Percentiles rank a stretch among this genome's conserved stretches.
Evolutionary conservation across 2,329 filamentous ascomycete genomes (phyloP).

Genomic region (Neobulgaria alba): DNA sequence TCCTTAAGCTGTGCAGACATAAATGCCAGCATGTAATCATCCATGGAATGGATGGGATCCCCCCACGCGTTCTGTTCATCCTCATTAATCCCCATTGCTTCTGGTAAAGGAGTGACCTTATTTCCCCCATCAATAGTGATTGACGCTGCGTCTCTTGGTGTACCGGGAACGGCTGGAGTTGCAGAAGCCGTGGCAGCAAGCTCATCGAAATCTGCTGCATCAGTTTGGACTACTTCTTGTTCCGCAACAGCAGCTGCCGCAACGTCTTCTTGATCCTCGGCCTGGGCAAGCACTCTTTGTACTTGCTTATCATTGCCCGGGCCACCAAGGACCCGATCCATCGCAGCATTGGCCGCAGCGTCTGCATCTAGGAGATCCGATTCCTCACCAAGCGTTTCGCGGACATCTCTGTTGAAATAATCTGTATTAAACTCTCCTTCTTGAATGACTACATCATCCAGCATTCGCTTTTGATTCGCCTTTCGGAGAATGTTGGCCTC

Average conservation of each 20-base stretch:
- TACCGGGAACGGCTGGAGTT: constrained; percentile 23
- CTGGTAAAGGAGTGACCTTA: background rate
- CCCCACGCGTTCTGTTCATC: constrained; percentile 53
- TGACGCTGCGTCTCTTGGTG: constrained; percentile 23
- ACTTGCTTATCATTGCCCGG: constrained; percentile 51
- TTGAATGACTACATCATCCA: constrained; percentile 97
- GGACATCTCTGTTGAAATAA: constrained; percentile 73
- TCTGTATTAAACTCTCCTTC: constrained; percentile 97
- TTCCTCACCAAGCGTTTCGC: constrained; percentile 56
- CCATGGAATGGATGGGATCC: constrained; percentile 50
- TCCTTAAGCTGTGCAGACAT: constrained; percentile 56
- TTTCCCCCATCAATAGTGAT: constrained; percentile 13
- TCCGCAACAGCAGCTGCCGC: constrained; percentile 79
- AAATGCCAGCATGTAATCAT: constrained; percentile 65
- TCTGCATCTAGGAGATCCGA: constrained; percentile 48
- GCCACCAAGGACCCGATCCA: constrained; percentile 72
- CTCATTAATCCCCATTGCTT: constrained; percentile 24
- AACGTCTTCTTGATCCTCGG: constrained; percentile 88
- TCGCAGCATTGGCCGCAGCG: constrained; percentile 69
- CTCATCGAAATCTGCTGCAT: constrained; percentile 78
- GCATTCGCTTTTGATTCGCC: constrained; percentile 92
- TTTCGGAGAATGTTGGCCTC: constrained; percentile 97
- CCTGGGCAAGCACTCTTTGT: constrained; percentile 71
- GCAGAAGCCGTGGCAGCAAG: constrained; percentile 34
- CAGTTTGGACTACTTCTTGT: constrained; percentile 75